Base-by-base conservation (phyloP, 1,284 basidiomycete species). In the Boletus semigastroideus region DNA sequence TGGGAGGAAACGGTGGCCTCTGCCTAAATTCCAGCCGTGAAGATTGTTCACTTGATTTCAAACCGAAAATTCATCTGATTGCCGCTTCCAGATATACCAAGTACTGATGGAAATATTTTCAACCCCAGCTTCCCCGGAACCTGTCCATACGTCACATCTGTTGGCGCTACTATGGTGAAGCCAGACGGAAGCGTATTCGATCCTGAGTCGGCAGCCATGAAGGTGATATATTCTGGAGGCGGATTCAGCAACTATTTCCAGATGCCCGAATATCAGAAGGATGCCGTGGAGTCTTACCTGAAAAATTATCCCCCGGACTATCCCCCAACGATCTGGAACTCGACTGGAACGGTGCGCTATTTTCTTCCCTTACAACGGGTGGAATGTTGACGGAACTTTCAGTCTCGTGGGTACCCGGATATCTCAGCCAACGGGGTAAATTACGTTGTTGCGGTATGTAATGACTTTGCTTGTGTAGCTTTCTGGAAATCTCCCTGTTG, bases 81-180 rank as follows among this genome's bases (percentile, higher is more conserved):
- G 13, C 1, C 19, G 16, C 27, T 17, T 5, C 12, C 12, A 64
- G 61, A 56, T 6, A 25, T 36, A 3, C 33, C 48, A 44, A 46
- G 39, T 0, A 0, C 30, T 1, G 5, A 17, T 27, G 74, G 67
- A 17, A 59, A 25, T 4, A 64, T 70, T 19, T 86, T 86, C 69
- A 77, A 78, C 58, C 82, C 47, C 31, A 16, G 1, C 31, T 48
- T 73, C 66, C 77, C 67, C 1, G 65, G 64, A 13, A 68, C 65
- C 14, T 79, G 77, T 58, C 76, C 76, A 10, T 80, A 71, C 34
- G 57, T 78, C 20, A 78, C 76, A 4, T 70, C 73, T 16, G 71
- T 80, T 27, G 79, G 78, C 27, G 78, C 74, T 4, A 78, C 77
- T 5, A 73, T 77, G 61, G 61, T 74, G 37, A 63, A 63, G n/a